Evolutionary conservation across 768 basidiomycete species (phyloP).

Genomic region (Tricholoma bakamatsutake): DNA sequence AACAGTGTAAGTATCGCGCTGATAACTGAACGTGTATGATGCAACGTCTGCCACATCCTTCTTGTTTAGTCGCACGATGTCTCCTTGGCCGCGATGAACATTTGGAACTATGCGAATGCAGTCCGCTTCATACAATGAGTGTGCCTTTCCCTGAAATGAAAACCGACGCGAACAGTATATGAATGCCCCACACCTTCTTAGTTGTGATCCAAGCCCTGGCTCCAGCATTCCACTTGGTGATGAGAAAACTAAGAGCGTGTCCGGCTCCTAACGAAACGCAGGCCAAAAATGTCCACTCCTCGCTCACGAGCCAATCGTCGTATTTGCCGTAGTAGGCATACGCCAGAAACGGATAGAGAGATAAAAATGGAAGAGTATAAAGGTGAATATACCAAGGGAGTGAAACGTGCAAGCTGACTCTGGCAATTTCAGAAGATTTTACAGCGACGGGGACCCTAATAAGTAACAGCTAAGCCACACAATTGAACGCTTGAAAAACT

Average conservation of each 20-base stretch:
- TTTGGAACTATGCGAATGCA: slow-evolving; percentile 79
- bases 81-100: slow-evolving; percentile 80
- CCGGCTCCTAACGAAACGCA: slow-evolving; percentile 79
- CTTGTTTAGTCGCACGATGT: slow-evolving; percentile 76
- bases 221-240: slow-evolving; percentile 83
- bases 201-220: slow-evolving; percentile 81
- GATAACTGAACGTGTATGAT: slow-evolving; percentile 88
- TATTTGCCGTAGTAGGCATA: slow-evolving; percentile 92
- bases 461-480: background rate
- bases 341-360: slow-evolving; percentile 74
- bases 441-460: slow-evolving; percentile 46
- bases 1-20: slow-evolving; percentile 87
- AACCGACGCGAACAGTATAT: slow-evolving; percentile 6
- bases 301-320: slow-evolving; percentile 84
- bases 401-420: slow-evolving; percentile 59
- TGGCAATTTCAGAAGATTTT: slow-evolving; percentile 60
- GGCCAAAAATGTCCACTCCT: slow-evolving; percentile 97
- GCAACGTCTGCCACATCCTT: slow-evolving; percentile 47
- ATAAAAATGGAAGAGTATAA: slow-evolving; percentile 74
- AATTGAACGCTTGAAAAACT: background rate
- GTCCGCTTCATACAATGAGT: slow-evolving; percentile 64
- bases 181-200: slow-evolving; percentile 42
- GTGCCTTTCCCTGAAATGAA: slow-evolving; percentile 34
- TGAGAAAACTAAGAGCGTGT: slow-evolving; percentile 89
- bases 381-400: slow-evolving; percentile 67